Base-by-base conservation (phyloP, 2,329 filamentous ascomycete genomes). In the Oidium heveae region DNA sequence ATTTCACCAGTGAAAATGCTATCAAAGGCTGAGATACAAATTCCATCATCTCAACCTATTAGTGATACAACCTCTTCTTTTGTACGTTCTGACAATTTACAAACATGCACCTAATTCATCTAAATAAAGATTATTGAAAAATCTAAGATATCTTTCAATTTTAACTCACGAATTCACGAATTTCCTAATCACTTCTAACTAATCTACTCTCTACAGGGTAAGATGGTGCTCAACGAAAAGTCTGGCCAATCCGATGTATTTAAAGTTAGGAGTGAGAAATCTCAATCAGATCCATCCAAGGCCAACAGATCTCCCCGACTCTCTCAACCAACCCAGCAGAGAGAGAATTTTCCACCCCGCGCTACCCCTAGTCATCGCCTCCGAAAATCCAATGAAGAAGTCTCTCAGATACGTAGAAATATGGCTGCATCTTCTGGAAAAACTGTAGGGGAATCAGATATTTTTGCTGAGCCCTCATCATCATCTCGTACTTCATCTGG, bases 61-160 rank as follows among this genome's bases (percentile, higher is more conserved):
- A 69, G 68, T 53, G 73, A 77, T 56, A 76, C 80, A 52, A 79
- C 82, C 60, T 81, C 86, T 58, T 74, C 87, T 57, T 87, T 87
- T 71, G 84, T 87, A 80, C 66, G 84, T 83, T 43, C 9, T 32
- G 28, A 32, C 7, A 8, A 32, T 8, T 32, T 32, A 32, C 28
- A 8, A 32, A 5, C 7, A 32, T 8, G 28, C 9, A 32, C 28
- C 28, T 1, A 32, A 5, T 8, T 32, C 9, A 8, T 8, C 28
- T 32, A 8, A 1, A 32, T 1, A 32, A 8, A 6, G 24, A 28
- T n/a, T 28, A 32, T 8, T 32, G 7, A 32, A 32, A 8, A 1
- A 32, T 32, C 9, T 5, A 32, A 32, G 28, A 32, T 32, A 32
- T 32, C 9, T 3, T 32, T 32, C 7, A 8, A 5, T 32, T 32